Evolutionary conservation across 2,329 filamentous ascomycete genomes (phyloP).

Genomic region (Stagonosporopsis cucurbitacearum): DNA sequence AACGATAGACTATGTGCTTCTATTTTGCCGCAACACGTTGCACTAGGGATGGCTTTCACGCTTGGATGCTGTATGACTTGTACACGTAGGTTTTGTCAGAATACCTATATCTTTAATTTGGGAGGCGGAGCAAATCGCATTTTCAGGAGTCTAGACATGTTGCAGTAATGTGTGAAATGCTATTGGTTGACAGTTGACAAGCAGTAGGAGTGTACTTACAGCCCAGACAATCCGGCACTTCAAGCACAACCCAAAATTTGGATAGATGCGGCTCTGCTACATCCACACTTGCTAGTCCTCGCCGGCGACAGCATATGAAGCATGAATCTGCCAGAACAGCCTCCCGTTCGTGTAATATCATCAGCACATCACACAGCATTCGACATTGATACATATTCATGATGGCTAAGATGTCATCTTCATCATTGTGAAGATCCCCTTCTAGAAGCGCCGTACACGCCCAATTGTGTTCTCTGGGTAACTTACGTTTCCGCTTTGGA

Average conservation of each 20-base stretch:
- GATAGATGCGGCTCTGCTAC: neutral
- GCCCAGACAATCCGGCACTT: neutral
- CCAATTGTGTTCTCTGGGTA: neutral
- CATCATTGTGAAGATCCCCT: neutral
- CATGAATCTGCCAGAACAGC: neutral
- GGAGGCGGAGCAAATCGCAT: neutral
- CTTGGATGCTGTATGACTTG: conserved; percentile 28
- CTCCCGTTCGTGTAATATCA: neutral
- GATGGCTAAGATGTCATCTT: neutral
- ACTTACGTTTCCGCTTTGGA: neutral
- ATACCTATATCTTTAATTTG: conserved; percentile 13
- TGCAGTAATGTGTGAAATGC: neutral
- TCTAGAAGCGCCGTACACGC: neutral
- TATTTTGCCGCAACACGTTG: conserved; percentile 23
- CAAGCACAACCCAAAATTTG: too few relatives aligned
- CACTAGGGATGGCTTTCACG: conserved; percentile 18
- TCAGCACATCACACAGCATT: neutral
- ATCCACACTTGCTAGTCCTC: neutral
- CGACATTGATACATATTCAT: neutral
- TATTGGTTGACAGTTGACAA: neutral
- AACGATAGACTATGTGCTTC: conserved; percentile 31
- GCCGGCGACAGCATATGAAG: neutral
- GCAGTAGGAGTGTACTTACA: neutral
- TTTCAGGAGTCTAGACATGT: neutral
- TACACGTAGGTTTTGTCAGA: conserved; percentile 23